phyloP scores from a whole-genome alignment of 2,329 filamentous ascomycete genomes.

The Epichloe elymi region DNA sequence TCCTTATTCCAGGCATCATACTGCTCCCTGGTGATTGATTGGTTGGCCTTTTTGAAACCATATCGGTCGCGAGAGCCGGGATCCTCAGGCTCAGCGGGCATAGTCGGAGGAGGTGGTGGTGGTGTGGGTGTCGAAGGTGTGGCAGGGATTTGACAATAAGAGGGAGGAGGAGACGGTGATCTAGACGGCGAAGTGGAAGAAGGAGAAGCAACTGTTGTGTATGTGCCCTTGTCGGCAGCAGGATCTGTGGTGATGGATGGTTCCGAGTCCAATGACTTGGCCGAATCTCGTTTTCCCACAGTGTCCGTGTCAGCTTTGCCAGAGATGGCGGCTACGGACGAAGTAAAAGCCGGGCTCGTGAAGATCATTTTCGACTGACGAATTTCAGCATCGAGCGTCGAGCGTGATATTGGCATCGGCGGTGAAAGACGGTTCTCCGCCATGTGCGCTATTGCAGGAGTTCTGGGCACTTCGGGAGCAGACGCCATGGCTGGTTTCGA shows the following conservation, averaged over 20 bases:
- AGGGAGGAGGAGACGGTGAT: background rate
- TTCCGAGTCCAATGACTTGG: conserved; percentile 31
- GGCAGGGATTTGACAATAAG: background rate
- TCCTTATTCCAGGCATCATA: conserved; percentile 70
- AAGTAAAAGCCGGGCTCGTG: conserved; percentile 24
- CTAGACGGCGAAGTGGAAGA: conserved; percentile 5
- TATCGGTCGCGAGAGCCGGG: conserved; percentile 60
- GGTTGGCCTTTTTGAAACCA: conserved; percentile 79
- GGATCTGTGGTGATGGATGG: conserved; percentile 15
- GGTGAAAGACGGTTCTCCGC: conserved; percentile 10
- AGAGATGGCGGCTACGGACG: conserved; percentile 25
- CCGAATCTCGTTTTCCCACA: conserved; percentile 36
- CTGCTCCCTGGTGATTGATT: conserved; percentile 61
- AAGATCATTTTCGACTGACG: conserved; percentile 28
- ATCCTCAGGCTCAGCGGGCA: conserved; percentile 28
- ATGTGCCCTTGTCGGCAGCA: conserved; percentile 7
- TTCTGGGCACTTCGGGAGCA: background rate
- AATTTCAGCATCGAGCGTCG: conserved; percentile 25
- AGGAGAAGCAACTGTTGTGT: background rate
- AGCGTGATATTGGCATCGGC: conserved; percentile 11
- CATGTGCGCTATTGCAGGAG: conserved; percentile 3
- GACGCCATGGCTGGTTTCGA: conserved; percentile 2
- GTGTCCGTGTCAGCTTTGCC: conserved; percentile 16
- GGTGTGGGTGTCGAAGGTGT: background rate
- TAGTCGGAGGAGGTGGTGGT: conserved; percentile 10